Evolutionary conservation across 495 filamentous ascomycete species (phyloP).

Genomic region (Physcia stellaris): DNA sequence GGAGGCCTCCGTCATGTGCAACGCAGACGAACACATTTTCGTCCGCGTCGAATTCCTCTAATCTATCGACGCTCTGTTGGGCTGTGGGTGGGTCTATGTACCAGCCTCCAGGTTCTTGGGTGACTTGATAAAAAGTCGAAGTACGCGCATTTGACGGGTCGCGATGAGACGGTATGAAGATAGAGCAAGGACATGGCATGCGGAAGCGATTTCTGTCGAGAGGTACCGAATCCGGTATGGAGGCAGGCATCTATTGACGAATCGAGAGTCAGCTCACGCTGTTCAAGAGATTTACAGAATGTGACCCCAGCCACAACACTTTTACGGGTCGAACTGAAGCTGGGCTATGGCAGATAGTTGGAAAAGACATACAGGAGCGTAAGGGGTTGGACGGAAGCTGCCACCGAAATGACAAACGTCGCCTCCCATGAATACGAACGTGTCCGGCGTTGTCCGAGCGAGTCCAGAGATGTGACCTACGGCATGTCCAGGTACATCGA

Average conservation of each 20-base stretch:
- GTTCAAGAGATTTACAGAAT: no score
- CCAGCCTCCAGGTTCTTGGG: constrained; percentile 10
- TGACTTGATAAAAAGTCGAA: constrained; percentile 15
- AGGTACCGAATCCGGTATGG: constrained; percentile 19
- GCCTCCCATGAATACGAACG: constrained; percentile 41
- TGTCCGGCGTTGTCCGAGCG: constrained; percentile 37
- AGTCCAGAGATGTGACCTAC: constrained; percentile 43
- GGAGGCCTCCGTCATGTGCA: constrained; percentile 5
- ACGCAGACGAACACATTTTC: constrained; percentile 6
- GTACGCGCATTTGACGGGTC: constrained; percentile 10
- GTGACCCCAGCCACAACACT: no score
- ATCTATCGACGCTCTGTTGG: constrained; percentile 11
- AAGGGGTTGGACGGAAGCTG: constrained; percentile 36
- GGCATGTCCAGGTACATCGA: constrained; percentile 42
- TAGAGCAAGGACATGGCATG: constrained; percentile 16
- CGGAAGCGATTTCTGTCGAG: constrained; percentile 9
- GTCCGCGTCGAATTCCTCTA: constrained; percentile 10
- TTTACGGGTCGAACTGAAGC: no score
- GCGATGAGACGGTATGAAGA: constrained; percentile 16
- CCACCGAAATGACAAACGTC: constrained; percentile 38
- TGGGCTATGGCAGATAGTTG: no score
- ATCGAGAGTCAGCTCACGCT: no score
- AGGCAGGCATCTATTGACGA: no score
- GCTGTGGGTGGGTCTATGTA: constrained; percentile 15
- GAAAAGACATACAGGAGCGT: constrained; percentile 33